phyloP scores from a whole-genome alignment of 805 yeast species.

The Vanderwaltozyma yarrowii region DNA sequence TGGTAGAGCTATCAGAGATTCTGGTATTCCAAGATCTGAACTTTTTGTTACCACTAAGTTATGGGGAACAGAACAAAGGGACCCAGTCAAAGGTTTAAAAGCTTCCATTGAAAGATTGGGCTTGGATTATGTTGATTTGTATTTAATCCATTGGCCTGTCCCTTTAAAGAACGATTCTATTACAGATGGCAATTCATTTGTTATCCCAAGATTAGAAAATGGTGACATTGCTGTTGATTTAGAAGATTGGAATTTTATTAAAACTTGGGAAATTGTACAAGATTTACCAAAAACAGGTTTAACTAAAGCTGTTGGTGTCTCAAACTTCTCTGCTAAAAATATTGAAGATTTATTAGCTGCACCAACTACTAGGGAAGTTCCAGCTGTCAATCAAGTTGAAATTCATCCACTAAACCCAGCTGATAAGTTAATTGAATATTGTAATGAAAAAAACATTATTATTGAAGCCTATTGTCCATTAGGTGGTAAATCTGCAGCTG shows the following conservation, averaged over 20 bases:
- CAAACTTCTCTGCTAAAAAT: conserved; percentile 37
- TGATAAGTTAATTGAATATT: conserved; percentile 41
- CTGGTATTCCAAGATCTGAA: conserved; percentile 42
- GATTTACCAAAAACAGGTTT: conserved; percentile 35
- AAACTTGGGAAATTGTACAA: conserved; percentile 56
- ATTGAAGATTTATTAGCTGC: conserved; percentile 33
- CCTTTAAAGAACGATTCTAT: conserved; percentile 33
- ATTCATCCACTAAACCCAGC: conserved; percentile 68
- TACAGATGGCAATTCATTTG: conserved; percentile 26
- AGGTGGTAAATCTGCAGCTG: conserved; percentile 59
- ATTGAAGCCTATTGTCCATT: conserved; percentile 52
- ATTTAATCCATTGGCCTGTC: conserved; percentile 74
- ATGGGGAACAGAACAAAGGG: conserved; percentile 46
- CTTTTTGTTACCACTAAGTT: conserved; percentile 67
- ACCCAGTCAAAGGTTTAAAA: conserved; percentile 43
- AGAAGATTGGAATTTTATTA: conserved; percentile 33
- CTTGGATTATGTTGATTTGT: conserved; percentile 66
- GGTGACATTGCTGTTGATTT: conserved; percentile 28
- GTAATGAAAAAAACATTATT: conserved; percentile 41
- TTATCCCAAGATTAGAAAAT: conserved; percentile 26
- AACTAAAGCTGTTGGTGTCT: conserved; percentile 47
- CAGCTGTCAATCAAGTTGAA: conserved; percentile 54
- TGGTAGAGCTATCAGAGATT: conserved; percentile 47
- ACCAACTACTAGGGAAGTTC: conserved; percentile 40
- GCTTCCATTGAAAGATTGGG: conserved; percentile 50